Base-by-base conservation (phyloP, 2,329 filamentous ascomycete species). In the Penicillium sp. region DNA sequence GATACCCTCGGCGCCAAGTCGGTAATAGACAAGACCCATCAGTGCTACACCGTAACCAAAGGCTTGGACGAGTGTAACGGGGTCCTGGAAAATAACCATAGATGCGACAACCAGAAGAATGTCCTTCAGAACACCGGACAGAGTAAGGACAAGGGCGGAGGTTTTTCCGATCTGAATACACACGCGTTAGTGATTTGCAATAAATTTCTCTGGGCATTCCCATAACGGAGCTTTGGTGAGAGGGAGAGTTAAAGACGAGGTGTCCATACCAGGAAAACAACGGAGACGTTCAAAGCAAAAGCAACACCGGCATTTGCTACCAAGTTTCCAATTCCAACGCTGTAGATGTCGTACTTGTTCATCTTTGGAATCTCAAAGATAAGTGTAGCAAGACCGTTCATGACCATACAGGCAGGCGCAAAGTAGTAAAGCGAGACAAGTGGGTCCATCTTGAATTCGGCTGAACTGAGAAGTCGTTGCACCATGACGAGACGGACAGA, bases 351-450 rank as follows among this genome's bases (percentile, higher is more conserved):
- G 42, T 76, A 81, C 74, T 85, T 79, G 47, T 83, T 80, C 74
- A 95, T 83, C 30, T 69, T 77, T 38, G 83, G 83, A 2, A 88
- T 70, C 74, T 95, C 90, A 21, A 83, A 78, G 63, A 88, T 77
- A 57, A 90, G 70, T 59, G 87, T 84, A 35, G 90, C 83, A 38
- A 87, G 63, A 55, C 87, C 78, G 75, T 94, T 95, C 85, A 91
- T 91, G 65, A 87, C 73, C 48, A 89, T 88, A 73, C 90, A 95
- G 45, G 91, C 86, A 6, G 90, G 90, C 0, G 90, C 90, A 69
- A 90, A 95, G 79, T 95, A 95, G 81, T 95, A 95, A 23, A 95
- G 82, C 30, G 89, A 90, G 59, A 94, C 90, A 28, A 95, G 81
- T 30, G 90, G 90, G 67, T 94, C 89, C 90, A 95, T 94, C 78